Conservation (phyloP, 2,329 filamentous ascomycete genomes). For the Sporothrix humicola region DNA sequence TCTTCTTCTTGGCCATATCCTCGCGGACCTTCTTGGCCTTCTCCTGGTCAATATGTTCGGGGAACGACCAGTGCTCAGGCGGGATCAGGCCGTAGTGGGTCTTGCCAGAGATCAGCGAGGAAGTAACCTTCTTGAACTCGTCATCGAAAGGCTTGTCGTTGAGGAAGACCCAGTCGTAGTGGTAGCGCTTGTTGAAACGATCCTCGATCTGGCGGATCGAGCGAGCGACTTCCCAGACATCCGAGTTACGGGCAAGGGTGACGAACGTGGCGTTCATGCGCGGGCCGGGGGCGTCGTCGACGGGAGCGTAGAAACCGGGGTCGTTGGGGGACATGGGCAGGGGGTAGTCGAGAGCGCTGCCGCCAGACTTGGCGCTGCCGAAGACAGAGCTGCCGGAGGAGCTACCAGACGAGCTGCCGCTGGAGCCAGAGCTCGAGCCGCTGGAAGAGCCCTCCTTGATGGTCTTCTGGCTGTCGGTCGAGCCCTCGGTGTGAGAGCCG, state of each 20-base stretch:
- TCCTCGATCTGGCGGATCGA: constrained; percentile 97
- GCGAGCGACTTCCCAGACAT: constrained; percentile 95
- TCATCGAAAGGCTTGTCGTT: constrained; percentile 96
- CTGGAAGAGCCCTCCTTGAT: constrained; percentile 38
- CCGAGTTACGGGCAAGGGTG: constrained; percentile 88
- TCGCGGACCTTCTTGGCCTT: constrained; percentile 88
- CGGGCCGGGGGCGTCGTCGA: constrained; percentile 64
- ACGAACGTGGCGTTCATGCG: constrained; percentile 98
- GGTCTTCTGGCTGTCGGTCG: constrained; percentile 37
- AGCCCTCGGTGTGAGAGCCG: constrained; percentile 44
- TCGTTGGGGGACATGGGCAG: constrained; percentile 60
- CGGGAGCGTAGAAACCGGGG: constrained; percentile 58
- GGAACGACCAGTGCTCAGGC: constrained; percentile 96
- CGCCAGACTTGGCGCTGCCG: constrained; percentile 39
- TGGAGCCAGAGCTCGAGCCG: neutral
- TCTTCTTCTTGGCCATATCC: constrained; percentile 91
- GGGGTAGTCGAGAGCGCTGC: constrained; percentile 44
- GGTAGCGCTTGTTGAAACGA: constrained; percentile 94
- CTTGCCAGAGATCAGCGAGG: constrained; percentile 86
- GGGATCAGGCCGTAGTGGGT: constrained; percentile 90
- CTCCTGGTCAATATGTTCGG: constrained; percentile 92
- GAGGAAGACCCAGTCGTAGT: constrained; percentile 99
- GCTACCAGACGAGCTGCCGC: too few species aligned
- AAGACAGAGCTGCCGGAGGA: constrained; percentile 28
- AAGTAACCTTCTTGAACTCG: constrained; percentile 90